Evolutionary conservation across 192 early-diverging fungal species (phyloP).

Genomic region (Rhizoclosmatium sp.): DNA sequence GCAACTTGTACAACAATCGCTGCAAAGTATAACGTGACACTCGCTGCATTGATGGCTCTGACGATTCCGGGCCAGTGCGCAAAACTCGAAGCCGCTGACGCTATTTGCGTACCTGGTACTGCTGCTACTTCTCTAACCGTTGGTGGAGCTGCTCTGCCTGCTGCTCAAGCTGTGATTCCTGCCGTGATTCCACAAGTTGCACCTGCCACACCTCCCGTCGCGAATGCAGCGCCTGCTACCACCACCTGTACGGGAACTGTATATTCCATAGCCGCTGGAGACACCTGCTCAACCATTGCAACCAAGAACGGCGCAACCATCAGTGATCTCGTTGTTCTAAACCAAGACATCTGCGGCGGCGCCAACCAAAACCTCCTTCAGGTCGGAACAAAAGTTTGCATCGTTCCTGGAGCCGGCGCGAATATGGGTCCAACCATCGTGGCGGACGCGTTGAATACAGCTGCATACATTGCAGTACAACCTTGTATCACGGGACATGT

Average conservation of each 20-base stretch:
- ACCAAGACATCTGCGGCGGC: conserved; percentile 29
- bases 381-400: conserved; percentile 4
- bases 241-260: not conserved
- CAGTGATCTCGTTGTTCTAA: conserved; percentile 18
- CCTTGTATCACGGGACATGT: conserved; percentile 12
- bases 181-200: not conserved
- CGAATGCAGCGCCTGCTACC: not conserved
- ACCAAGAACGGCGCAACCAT: conserved; percentile 9
- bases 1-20: conserved; percentile 17
- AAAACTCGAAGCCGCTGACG: conserved; percentile 14
- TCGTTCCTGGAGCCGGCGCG: conserved; percentile 5
- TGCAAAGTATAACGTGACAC: conserved; percentile 3
- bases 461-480: not conserved
- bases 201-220: not conserved
- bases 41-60: not conserved
- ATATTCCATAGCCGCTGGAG: not conserved
- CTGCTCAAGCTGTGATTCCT: not conserved
- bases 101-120: conserved; percentile 25
- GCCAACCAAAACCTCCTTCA: conserved; percentile 4
- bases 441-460: conserved; percentile 11
- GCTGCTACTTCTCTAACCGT: not conserved
- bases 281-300: conserved; percentile 11
- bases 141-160: not conserved
- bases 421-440: conserved; percentile 17
- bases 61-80: conserved; percentile 1